Evolutionary conservation across 2,329 filamentous ascomycete genomes (phyloP).

Genomic region (Aspergillus arachidicola): DNA sequence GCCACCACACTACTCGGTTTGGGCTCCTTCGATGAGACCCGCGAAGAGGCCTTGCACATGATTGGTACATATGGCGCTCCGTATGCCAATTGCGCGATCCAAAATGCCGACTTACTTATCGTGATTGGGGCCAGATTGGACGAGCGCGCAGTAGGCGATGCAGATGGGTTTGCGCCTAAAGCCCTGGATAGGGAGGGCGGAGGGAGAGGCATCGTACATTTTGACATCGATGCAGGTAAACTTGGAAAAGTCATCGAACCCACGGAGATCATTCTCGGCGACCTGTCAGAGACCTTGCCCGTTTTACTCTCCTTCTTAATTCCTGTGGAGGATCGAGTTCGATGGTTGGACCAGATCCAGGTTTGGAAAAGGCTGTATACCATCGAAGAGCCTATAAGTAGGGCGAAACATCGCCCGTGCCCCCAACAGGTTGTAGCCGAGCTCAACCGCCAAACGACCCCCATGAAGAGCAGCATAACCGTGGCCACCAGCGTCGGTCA

Average conservation of each 20-base stretch:
- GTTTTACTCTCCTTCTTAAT: background rate
- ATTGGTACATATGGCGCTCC: background rate
- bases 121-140: background rate
- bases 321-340: background rate
- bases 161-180: background rate
- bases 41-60: conserved; percentile 3
- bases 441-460: background rate
- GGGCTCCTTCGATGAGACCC: conserved; percentile 4
- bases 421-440: background rate
- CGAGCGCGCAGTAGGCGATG: background rate
- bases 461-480: background rate
- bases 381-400: background rate
- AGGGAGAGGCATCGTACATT: conserved; percentile 3
- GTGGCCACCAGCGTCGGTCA: background rate
- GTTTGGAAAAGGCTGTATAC: background rate
- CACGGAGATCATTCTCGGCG: background rate
- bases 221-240: background rate
- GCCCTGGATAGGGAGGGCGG: background rate
- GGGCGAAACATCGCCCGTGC: conserved; percentile 15
- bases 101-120: background rate
- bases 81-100: background rate
- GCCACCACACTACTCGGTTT: conserved; percentile 2
- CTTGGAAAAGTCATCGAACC: conserved; percentile 5
- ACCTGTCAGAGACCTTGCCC: background rate
- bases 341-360: background rate